These are phyloP conservation scores for Penicillium cataractarum DNA, from an alignment of 495 filamentous ascomycete genomes.

Conservation along the genomic window DNA sequence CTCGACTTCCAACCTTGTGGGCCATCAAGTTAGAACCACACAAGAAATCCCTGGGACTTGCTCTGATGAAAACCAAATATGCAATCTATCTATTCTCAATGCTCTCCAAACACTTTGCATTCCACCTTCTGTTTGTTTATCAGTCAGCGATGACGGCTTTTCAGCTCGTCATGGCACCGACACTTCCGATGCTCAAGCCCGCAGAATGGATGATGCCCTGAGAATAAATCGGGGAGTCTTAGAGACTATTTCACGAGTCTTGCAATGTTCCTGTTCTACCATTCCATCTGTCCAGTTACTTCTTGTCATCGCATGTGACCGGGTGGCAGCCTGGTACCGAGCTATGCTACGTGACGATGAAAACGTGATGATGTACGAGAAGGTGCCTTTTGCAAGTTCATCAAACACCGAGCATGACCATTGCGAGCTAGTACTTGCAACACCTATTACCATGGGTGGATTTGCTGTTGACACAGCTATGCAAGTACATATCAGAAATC, in stretches of 20 bases:
- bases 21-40: not conserved
- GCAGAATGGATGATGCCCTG: conserved; percentile 13
- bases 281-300: conserved; percentile 1
- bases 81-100: not conserved
- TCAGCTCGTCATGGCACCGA: not conserved
- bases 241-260: not conserved
- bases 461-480: not conserved
- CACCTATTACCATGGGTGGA: not conserved
- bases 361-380: not conserved
- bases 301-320: conserved; percentile 4
- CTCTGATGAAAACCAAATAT: not conserved
- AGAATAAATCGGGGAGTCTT: not conserved
- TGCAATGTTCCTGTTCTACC: not conserved
- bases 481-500: conserved; percentile 1
- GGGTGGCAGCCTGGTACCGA: conserved; percentile 3
- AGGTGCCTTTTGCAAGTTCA: not conserved
- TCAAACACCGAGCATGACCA: not conserved
- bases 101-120: conserved; percentile 5
- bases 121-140: conserved; percentile 5
- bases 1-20: not conserved
- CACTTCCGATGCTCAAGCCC: not conserved
- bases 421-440: conserved; percentile 1
- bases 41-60: not conserved
- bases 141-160: conserved; percentile 1
- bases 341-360: not conserved